Conservation (phyloP, 805 yeast species). For the Candida oleophila region DNA sequence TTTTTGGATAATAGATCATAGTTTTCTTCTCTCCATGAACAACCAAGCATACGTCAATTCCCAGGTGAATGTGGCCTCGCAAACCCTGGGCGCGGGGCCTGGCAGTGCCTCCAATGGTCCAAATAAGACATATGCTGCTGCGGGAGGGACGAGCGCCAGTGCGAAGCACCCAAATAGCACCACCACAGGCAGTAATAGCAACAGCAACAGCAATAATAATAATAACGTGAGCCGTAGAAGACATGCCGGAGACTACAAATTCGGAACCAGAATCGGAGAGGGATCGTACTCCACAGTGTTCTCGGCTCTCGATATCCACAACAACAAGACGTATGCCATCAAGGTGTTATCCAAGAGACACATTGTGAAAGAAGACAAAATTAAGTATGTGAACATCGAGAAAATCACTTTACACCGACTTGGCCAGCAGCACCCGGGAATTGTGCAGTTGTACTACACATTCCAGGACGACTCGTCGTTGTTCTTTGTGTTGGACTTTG, state of each 20-base stretch:
- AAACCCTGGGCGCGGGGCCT: too few species aligned
- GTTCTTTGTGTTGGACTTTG: conserved; percentile 91
- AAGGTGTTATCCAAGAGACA: conserved; percentile 90
- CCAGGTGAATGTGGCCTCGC: not conserved
- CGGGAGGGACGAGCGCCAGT: conserved; percentile 1
- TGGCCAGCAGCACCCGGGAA: conserved; percentile 89
- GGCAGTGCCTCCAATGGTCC: not conserved
- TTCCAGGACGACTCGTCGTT: conserved; percentile 88
- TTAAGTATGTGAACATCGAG: conserved; percentile 94
- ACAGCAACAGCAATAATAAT: not conserved
- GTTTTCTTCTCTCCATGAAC: not conserved
- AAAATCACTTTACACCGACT: conserved; percentile 83
- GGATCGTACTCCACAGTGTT: conserved; percentile 95
- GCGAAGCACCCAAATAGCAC: not conserved
- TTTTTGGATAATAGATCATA: too few species aligned
- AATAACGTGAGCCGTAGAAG: conserved; percentile 25
- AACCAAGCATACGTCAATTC: not conserved
- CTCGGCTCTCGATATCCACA: conserved; percentile 76
- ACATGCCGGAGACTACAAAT: conserved; percentile 81
- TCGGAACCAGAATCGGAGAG: conserved; percentile 87
- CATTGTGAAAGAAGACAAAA: conserved; percentile 90
- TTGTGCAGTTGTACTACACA: conserved; percentile 87
- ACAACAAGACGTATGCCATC: conserved; percentile 79
- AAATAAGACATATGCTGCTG: not conserved
- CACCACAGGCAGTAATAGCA: not conserved